Evolutionary conservation across 768 basidiomycete genomes (phyloP), one percentile per base, ranked within the genome.

Genomic region (Hirschioporus abietinus): DNA sequence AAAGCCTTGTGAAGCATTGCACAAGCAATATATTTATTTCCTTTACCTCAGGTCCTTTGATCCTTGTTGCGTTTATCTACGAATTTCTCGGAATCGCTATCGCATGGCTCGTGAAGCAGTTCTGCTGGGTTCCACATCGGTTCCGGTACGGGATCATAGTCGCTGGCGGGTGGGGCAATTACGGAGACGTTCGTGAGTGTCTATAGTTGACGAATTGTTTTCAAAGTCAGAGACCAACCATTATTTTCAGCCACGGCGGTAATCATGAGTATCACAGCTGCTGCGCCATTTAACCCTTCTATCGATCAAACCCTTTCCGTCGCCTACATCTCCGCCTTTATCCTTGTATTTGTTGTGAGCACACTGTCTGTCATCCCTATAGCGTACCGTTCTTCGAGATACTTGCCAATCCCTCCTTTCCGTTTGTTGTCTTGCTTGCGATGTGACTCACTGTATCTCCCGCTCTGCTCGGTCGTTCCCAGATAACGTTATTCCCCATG

Each of bases 71-170:
- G 0, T 27, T 88, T 0, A 63, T 88, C 4, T 92, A 92, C 68
- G 82, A 88, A 67, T 71, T 71, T 1, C 74, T 89, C 5, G 88
- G 91, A 7, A 72, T 86, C 9, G 36, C 74, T 7, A 78, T 88
- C 25, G 85, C 86, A 0, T 87, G 81, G 78, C 61, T 83, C n/a
- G 76, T 86, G 64, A 84, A 83, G 63, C 83, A 84, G 68, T 70
- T 89, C 63, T 91, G 89, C 71, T 92, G 90, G 86, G 89, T 92
- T 1, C 91, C 91, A 0, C 88, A 90, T 71, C 82, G 88, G 27
- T 92, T 92, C 72, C 79, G 90, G 61, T 85, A 87, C 70, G 92
- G 90, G 0, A 80, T 92, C 25, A 71, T 92, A 0, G 84, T 85
- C 2, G 89, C 90, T 0, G 90, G 89, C 52, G 85, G 83, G 2